These are phyloP conservation scores for Ceratobasidium papillatum DNA, from an alignment of 1,284 basidiomycete species.

Conservation along the genomic window DNA sequence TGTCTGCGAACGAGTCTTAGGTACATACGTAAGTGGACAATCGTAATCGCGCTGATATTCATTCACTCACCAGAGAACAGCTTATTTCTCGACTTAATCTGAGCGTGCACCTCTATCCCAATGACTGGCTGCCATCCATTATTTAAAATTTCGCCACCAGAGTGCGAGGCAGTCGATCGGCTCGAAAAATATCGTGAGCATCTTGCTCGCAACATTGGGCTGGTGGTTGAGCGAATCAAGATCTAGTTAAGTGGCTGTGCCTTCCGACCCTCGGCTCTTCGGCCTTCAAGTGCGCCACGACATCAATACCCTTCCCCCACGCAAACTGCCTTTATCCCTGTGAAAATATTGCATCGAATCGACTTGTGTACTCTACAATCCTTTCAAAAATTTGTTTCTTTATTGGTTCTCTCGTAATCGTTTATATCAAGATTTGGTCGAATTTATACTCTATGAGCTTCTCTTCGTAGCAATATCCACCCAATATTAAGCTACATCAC, in stretches of 20 bases:
- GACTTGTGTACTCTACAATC: no score
- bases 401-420: no score
- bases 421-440: no score
- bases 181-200: neutral
- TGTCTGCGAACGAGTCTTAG: constrained; percentile 47
- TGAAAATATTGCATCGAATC: no score
- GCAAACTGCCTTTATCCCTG: no score
- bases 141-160: neutral
- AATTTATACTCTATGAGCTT: no score
- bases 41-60: neutral
- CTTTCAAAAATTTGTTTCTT: no score
- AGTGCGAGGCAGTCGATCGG: neutral
- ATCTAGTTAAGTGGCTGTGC: neutral
- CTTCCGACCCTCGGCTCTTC: no score
- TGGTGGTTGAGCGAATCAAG: neutral
- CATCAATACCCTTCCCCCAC: no score
- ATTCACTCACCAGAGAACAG: constrained; percentile 79
- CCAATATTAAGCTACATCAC: no score
- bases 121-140: constrained; percentile 86
- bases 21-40: neutral
- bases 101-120: constrained; percentile 95
- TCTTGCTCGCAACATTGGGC: neutral
- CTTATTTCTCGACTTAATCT: constrained; percentile 87
- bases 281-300: neutral
- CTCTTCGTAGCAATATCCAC: no score